Evolutionary conservation across 2,329 filamentous ascomycete species (phyloP), one percentile per base, ranked within the genome.

Genomic region (Thermomyces lanuginosus): DNA sequence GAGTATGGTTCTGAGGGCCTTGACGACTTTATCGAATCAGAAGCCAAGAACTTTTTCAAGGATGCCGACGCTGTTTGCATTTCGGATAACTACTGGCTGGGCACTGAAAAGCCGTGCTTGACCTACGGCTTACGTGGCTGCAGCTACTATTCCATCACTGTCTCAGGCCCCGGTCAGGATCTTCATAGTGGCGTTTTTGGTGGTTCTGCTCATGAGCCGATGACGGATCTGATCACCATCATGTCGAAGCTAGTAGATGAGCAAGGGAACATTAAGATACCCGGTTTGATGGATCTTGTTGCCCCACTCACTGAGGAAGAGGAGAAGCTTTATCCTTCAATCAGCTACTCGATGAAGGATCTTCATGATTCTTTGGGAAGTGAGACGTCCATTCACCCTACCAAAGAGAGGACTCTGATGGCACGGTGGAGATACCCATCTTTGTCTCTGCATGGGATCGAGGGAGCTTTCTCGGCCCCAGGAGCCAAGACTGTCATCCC

Each of bases 21-120:
- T 29, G 89, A 98, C 47, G 86, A 92, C 42, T 78, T 95, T 40
- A 93, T 98, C 57, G 67, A 78, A 40, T 75, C 70, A 24, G 89
- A 98, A 60, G 83, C 78, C 39, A 82, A 91, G 61, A 78, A 80
- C 44, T 95, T 76, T 65, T 98, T 98, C 63, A 82, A 82, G 46
- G 86, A 93, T 44, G 74, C 83, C 18, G 89, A 98, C 41, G 89
- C 84, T 4, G 82, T 95, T 34, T 98, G 89, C 61, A 98, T 98
- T 51, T 92, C 82, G 24, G 89, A 98, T 58, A 98, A 98, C 69
- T 98, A 98, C 72, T 98, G 89, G 89, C 74, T 98, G 21, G 89
- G 89, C 32, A 95, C 89, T 4, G 83, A 95, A 67, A 93, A 93
- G 68, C 89, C 89, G 8, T 98, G 89, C 56, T 61, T 98, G 47